Conservation (phyloP, 108 stramenopile genomes). For the Stephanodiscus triporus region DNA sequence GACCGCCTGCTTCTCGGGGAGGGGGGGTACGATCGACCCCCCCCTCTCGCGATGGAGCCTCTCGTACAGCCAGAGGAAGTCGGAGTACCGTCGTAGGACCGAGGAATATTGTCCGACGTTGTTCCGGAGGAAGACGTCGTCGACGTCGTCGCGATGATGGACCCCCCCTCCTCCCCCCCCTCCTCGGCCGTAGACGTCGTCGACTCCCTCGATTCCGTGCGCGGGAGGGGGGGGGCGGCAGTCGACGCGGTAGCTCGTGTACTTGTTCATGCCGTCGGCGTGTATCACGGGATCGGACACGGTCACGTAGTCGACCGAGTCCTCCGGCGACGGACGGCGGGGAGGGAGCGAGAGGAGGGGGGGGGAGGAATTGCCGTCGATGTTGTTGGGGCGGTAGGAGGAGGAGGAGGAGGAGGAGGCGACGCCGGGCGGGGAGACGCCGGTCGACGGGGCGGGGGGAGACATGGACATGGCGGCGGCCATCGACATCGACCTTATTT, state of each 20-base stretch:
- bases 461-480: no score
- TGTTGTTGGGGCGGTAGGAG: no score
- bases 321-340: constrained; percentile 25
- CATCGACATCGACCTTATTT: no score
- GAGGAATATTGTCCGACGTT: constrained; percentile 57
- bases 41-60: constrained; percentile 86
- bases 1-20: constrained; percentile 96
- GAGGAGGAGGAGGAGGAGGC: no score
- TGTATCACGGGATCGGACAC: constrained; percentile 92
- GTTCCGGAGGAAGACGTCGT: constrained; percentile 52
- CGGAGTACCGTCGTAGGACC: constrained; percentile 93
- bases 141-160: background rate
- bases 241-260: constrained; percentile 89
- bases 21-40: constrained; percentile 94
- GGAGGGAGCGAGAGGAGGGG: background rate
- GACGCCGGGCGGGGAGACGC: no score
- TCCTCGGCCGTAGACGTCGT: constrained; percentile 5
- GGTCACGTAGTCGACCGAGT: constrained; percentile 42
- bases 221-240: constrained; percentile 67
- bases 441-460: no score
- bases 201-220: constrained; percentile 9
- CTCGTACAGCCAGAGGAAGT: constrained; percentile 96
- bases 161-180: background rate
- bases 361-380: background rate
- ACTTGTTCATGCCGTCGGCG: constrained; percentile 88